These are phyloP conservation scores for Aspergillus incahuasiensis DNA, from an alignment of 495 filamentous ascomycete genomes.

Conservation along the genomic window DNA sequence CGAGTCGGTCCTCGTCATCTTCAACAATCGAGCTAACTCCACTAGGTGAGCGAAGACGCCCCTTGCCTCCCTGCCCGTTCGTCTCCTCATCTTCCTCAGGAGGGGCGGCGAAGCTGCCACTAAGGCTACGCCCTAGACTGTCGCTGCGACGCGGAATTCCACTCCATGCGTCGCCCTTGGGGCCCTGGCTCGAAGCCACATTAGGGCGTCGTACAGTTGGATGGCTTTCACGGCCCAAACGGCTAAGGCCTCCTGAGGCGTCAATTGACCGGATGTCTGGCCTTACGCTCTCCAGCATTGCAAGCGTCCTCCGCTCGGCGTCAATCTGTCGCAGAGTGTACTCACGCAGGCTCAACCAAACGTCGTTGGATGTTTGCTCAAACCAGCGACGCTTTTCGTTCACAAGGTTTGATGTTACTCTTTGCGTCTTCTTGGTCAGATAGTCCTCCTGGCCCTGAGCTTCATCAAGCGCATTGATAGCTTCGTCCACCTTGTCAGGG, in stretches of 20 bases:
- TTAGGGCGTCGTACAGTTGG: slow-evolving; percentile 70
- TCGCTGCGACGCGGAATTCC: slow-evolving; percentile 81
- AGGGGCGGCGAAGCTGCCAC: slow-evolving; percentile 56
- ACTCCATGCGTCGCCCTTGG: slow-evolving; percentile 95
- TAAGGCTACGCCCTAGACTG: slow-evolving; percentile 69
- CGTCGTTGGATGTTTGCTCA: slow-evolving; percentile 73
- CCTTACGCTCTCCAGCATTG: slow-evolving; percentile 84
- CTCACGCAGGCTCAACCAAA: slow-evolving; percentile 77
- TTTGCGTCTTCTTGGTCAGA: slow-evolving; percentile 73
- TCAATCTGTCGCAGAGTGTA: slow-evolving; percentile 95
- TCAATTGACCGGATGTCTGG: slow-evolving; percentile 94
- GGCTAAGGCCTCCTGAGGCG: slow-evolving; percentile 77
- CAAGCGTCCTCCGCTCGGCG: slow-evolving; percentile 85
- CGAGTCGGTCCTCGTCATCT: slow-evolving; percentile 88
- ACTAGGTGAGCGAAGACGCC: slow-evolving; percentile 58
- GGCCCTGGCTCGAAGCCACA: slow-evolving; percentile 80
- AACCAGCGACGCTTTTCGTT: slow-evolving; percentile 91
- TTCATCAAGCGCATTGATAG: slow-evolving; percentile 81
- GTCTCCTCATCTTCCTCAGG: slow-evolving; percentile 40
- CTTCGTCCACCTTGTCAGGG: slow-evolving; percentile 94
- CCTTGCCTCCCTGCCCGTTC: slow-evolving; percentile 38
- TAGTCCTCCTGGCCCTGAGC: slow-evolving; percentile 73
- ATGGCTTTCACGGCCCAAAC: slow-evolving; percentile 83
- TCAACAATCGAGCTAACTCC: slow-evolving; percentile 59
- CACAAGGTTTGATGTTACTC: slow-evolving; percentile 84